phyloP scores from a whole-genome alignment of 805 yeast genomes.

The Starmerella apis region DNA sequence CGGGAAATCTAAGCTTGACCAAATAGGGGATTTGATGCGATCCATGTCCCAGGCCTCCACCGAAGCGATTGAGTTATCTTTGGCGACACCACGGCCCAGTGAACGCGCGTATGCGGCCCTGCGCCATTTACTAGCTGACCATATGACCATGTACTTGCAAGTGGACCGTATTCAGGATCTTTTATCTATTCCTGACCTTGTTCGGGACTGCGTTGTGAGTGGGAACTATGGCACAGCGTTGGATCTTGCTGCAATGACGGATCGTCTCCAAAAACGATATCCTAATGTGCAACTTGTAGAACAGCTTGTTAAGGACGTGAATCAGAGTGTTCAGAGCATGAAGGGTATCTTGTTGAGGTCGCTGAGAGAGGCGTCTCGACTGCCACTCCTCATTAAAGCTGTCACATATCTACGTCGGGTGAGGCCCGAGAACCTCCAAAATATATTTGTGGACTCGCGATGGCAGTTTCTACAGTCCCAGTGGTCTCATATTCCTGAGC shows the following conservation, averaged over 20 bases:
- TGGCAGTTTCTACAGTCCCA: conserved; percentile 17
- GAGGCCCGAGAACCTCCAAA: conserved; percentile 22
- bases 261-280: conserved; percentile 58
- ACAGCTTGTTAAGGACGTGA: conserved; percentile 46
- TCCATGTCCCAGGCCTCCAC: conserved; percentile 11
- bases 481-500: conserved; percentile 30
- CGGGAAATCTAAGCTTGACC: conserved; percentile 16
- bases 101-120: conserved; percentile 19
- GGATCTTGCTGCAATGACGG: conserved; percentile 65
- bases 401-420: conserved; percentile 64
- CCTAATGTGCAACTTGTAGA: conserved; percentile 48
- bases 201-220: conserved; percentile 70
- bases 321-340: conserved; percentile 47
- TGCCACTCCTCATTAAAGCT: conserved; percentile 67
- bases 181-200: conserved; percentile 71
- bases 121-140: conserved; percentile 32
- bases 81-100: conserved; percentile 21
- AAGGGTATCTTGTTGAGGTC: conserved; percentile 56
- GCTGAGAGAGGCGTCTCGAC: conserved; percentile 64
- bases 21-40: conserved; percentile 7
- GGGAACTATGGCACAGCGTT: conserved; percentile 86
- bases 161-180: conserved; percentile 66
- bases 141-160: conserved; percentile 37
- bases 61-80: conserved; percentile 19
- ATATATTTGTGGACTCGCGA: conserved; percentile 32